These are phyloP conservation scores for Malus hybrid DNA, from an alignment of 331 rosid genomes.

Conservation along the genomic window DNA sequence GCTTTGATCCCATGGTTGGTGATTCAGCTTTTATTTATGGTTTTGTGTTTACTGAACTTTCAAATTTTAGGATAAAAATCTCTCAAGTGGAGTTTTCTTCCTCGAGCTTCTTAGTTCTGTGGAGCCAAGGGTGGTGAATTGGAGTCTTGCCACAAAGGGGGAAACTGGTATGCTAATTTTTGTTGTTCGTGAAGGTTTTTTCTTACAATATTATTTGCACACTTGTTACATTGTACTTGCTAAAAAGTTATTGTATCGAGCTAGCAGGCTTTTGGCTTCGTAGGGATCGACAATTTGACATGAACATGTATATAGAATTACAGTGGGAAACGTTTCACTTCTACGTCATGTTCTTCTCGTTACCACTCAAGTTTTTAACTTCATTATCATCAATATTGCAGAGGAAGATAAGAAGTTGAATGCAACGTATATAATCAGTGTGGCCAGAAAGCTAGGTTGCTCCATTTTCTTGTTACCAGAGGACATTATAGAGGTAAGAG, in stretches of 20 bases:
- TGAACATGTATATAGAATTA: conserved; percentile 1
- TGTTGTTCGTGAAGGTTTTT: background rate
- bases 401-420: conserved; percentile 92
- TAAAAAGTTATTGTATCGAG: conserved; percentile 9
- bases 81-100: conserved; percentile 82
- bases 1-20: background rate
- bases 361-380: background rate
- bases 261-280: conserved; percentile 4
- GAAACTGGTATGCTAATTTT: conserved; percentile 63
- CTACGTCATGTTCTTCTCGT: background rate
- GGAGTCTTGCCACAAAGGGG: conserved; percentile 94
- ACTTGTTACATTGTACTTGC: background rate
- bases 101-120: conserved; percentile 94
- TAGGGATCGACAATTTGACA: background rate
- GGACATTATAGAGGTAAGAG: conserved; percentile 81
- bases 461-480: conserved; percentile 94
- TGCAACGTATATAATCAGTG: conserved; percentile 94
- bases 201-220: background rate
- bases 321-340: conserved; percentile 10
- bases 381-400: conserved; percentile 30
- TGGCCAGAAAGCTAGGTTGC: conserved; percentile 97
- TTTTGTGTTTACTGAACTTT: conserved; percentile 13
- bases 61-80: conserved; percentile 68
- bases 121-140: conserved; percentile 97
- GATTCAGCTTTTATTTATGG: conserved; percentile 3